phyloP scores from a whole-genome alignment of 305 asterid genomes.

The Fraxinus ornus region DNA sequence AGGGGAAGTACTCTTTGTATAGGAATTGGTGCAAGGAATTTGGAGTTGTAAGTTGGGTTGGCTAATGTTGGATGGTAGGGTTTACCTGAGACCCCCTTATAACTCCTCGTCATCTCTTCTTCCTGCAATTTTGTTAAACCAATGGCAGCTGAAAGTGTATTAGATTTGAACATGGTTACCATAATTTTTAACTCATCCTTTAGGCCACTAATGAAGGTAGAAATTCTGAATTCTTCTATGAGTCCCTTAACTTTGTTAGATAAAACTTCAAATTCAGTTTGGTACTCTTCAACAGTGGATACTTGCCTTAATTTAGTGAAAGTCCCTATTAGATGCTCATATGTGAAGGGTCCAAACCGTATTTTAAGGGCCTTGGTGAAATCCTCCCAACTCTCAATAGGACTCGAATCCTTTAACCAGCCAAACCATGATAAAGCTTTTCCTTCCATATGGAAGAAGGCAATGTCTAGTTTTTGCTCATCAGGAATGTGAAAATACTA shows the following conservation, averaged over 20 bases:
- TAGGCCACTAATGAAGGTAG: neutral
- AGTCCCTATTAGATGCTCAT: too few relatives aligned
- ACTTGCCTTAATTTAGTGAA: too few relatives aligned
- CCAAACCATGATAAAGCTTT: neutral
- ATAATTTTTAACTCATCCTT: neutral
- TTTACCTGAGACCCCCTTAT: neutral
- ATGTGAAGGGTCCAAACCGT: too few relatives aligned
- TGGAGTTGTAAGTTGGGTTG: neutral
- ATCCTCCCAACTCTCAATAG: neutral
- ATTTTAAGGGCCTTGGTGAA: neutral
- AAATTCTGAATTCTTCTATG: neutral
- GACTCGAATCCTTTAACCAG: neutral
- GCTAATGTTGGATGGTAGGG: neutral
- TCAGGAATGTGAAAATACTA: neutral
- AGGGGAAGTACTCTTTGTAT: too few relatives aligned
- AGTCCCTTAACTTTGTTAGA: too few relatives aligned
- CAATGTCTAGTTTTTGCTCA: neutral
- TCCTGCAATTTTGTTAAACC: neutral
- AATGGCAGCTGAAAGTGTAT: neutral
- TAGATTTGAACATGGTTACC: neutral
- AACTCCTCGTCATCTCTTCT: neutral
- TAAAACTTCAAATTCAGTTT: too few relatives aligned
- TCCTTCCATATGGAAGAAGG: neutral
- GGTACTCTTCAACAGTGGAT: too few relatives aligned
- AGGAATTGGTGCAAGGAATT: too few relatives aligned